These are phyloP conservation scores for Lepiota subincarnata DNA, from an alignment of 768 basidiomycete species.

Conservation along the genomic window DNA sequence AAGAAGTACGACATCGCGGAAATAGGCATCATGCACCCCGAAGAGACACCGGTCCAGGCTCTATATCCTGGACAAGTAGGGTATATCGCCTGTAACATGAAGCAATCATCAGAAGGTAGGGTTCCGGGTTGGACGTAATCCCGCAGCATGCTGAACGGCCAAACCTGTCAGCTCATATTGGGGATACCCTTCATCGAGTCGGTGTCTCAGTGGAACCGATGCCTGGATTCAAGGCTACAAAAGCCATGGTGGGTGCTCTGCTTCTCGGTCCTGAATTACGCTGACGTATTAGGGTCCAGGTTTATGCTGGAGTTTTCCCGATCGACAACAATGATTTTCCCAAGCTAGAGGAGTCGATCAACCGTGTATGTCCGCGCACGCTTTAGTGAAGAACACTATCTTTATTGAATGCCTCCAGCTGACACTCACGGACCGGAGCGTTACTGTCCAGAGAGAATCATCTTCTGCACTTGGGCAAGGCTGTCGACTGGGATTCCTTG, in stretches of 20 bases:
- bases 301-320: slow-evolving; percentile 93
- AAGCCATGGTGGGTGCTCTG: slow-evolving; percentile 72
- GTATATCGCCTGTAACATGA: slow-evolving; percentile 95
- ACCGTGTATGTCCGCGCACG: slow-evolving; percentile 51
- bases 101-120: slow-evolving; percentile 88
- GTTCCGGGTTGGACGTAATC: slow-evolving; percentile 2
- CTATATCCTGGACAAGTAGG: slow-evolving; percentile 82
- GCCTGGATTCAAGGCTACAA: slow-evolving; percentile 87
- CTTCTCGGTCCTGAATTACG: not conserved
- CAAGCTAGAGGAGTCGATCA: slow-evolving; percentile 95
- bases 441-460: slow-evolving; percentile 86
- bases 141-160: not conserved
- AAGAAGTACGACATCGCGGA: slow-evolving; percentile 90
- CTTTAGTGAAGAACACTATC: slow-evolving; percentile 14
- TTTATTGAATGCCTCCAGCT: slow-evolving; percentile 40
- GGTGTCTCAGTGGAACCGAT: slow-evolving; percentile 76
- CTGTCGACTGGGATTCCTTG: slow-evolving; percentile 90
- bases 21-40: slow-evolving; percentile 86
- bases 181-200: slow-evolving; percentile 83
- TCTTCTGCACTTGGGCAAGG: slow-evolving; percentile 95
- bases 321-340: slow-evolving; percentile 87
- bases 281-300: slow-evolving; percentile 39
- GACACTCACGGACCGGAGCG: slow-evolving; percentile 82
- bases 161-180: slow-evolving; percentile 68
- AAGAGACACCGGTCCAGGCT: slow-evolving; percentile 69